Evolutionary conservation across 2,329 filamentous ascomycete genomes (phyloP), one percentile per base, ranked within the genome.

Genomic region (Xylaria sp.): DNA sequence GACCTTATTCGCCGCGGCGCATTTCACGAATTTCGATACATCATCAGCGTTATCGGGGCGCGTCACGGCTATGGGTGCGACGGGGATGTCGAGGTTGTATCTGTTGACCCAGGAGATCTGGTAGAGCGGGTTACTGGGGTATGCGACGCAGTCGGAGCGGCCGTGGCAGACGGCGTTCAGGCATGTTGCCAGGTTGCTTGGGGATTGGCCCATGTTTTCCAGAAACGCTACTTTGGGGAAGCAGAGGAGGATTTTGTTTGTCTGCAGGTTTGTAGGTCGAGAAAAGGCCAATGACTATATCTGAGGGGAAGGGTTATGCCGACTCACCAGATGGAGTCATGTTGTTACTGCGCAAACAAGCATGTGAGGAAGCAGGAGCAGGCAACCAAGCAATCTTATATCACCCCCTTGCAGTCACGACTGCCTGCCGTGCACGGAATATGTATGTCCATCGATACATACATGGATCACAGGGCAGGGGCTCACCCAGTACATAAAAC

Each of bases 11-110:
- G 77, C 62, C 1, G 69, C 74, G 4, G 84, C 85, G 67, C 85
- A 88, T 54, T 80, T 78, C 46, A 88, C 77, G 11, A 83, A 80
- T 18, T 73, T 78, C 1, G 83, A 77, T 1, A 88, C 79, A 57
- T 87, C 81, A 19, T 80, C 70, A 9, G 78, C 74, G 0, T 74
- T 82, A 4, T 74, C 71, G 0, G 85, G 85, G 6, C 82, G 75
- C 2, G 85, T 78, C 16, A 88, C 81, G 9, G 82, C 83, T 7
- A 76, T 72, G 0, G 85, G 85, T 4, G 72, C 78, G 23, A 83
- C 76, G 1, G 72, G 68, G 16, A 79, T 69, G 44, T 79, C 80
- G 58, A 83, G 76, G 60, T 84, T 84, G 71, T 80, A 84, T 1
- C 77, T 74, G 65, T 77, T 78, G 42, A 79, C 80, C 81, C 82